phyloP scores from a whole-genome alignment of 2,329 filamentous ascomycete genomes.

The Phialocephala sp. region DNA sequence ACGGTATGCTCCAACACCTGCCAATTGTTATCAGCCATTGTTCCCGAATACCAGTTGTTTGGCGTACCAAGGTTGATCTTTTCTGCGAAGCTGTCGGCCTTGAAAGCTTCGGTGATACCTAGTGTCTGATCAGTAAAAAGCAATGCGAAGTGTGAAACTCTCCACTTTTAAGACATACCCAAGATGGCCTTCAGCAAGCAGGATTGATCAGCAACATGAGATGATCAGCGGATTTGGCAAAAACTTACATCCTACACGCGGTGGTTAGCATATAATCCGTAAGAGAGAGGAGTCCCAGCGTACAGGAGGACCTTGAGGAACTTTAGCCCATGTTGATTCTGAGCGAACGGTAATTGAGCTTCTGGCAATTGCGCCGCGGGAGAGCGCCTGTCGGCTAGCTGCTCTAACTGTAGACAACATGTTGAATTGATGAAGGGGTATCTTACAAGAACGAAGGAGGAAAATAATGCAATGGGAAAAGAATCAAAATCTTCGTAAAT shows the following conservation, averaged over 20 bases:
- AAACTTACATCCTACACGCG: conserved; percentile 45
- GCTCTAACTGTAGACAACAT: conserved; percentile 64
- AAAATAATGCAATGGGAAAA: not conserved
- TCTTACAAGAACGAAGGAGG: conserved; percentile 7
- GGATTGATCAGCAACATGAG: conserved; percentile 42
- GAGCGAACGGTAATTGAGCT: conserved; percentile 36
- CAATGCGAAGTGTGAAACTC: conserved; percentile 22
- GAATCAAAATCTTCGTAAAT: not conserved
- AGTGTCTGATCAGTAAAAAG: conserved; percentile 39
- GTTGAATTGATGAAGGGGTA: conserved; percentile 37
- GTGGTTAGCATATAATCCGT: conserved; percentile 28
- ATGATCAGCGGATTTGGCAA: conserved; percentile 36
- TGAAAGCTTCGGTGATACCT: conserved; percentile 98
- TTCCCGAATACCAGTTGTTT: not conserved
- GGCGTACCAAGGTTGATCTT: conserved; percentile 94
- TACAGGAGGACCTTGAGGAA: conserved; percentile 93
- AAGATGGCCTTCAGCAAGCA: conserved; percentile 69
- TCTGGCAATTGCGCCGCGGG: conserved; percentile 35
- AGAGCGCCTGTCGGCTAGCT: conserved; percentile 54
- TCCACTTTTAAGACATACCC: conserved; percentile 55
- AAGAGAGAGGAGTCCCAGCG: conserved; percentile 47
- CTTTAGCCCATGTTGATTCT: conserved; percentile 83
- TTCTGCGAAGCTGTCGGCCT: conserved; percentile 88
- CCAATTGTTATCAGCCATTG: conserved; percentile 25
- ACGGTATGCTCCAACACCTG: conserved; percentile 95